Evolutionary conservation across 1,284 basidiomycete species (phyloP), one percentile per base, ranked within the genome.

Genomic region (Meripilus lineatus): DNA sequence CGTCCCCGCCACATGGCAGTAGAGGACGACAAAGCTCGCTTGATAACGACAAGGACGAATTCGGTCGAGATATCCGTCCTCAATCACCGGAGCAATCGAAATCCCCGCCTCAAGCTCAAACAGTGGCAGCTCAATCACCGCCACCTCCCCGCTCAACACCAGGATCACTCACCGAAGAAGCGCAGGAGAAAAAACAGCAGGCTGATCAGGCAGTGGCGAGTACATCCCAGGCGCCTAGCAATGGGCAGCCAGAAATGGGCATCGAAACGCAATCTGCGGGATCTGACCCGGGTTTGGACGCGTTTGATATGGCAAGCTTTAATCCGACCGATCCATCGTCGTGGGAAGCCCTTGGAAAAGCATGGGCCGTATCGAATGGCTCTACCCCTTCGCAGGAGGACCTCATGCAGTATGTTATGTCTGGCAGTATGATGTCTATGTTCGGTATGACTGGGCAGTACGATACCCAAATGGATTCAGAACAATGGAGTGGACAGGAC

Each of bases 321-420:
- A 75, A 89, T 68, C 79, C 78, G 45, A 80, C 81, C 8, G 69
- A 73, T 36, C 72, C 86, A 38, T 61, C 74, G 43, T 80, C 84
- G 59, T 90, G 87, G 87, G 77, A 81, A 67, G 73, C 74, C 46
- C 72, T 89, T 42, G 84, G 82, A 55, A 76, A 77, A 56, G 78
- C 84, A 68, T 89, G 84, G 84, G 64, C 72, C 54, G 68, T 70
- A 44, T 81, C 83, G 46, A 65, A 84, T 61, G 82, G 83, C 30
- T 72, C 74, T 54, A 39, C 69, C 52, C 86, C 86, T 22, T 73
- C 82, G 46, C 78, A 81, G 55, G 81, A 86, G 56, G 73, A 87
- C 54, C 74, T 89, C 50, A 79, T 86, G 79, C 72, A 79, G 58
- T 83, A 82, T 58, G 70, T 84, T 47, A 71, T 85, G 68, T 42